Conservation (phyloP, 2,329 filamentous ascomycete genomes). For the Apiospora rasikravindrae region DNA sequence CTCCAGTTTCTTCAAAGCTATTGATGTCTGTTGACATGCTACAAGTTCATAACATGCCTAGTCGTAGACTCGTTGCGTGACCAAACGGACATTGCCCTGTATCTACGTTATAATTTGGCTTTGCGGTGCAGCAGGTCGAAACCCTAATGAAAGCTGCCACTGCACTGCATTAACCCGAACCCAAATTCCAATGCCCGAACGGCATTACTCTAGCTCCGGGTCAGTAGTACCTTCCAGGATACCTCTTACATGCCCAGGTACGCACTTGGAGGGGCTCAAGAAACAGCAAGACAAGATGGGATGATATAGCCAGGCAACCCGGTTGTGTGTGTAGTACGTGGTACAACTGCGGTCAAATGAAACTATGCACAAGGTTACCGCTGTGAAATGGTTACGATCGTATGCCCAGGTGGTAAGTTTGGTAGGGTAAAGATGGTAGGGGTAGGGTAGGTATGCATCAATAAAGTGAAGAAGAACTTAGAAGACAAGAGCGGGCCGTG, state of each 20-base stretch:
- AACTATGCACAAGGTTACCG: constrained; percentile 5
- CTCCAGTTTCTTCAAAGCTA: not conserved
- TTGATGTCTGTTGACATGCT: not conserved
- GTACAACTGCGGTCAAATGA: not conserved
- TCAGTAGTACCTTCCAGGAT: not conserved
- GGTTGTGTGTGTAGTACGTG: not conserved
- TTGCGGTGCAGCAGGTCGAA: constrained; percentile 5
- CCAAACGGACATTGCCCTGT: not conserved
- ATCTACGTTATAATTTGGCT: not conserved
- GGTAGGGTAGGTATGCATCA: not conserved
- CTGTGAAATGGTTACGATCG: not conserved
- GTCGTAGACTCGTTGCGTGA: not conserved
- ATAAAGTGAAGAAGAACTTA: not conserved
- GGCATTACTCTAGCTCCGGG: not conserved
- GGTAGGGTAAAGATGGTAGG: not conserved
- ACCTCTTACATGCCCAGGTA: not conserved
- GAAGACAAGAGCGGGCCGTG: not conserved
- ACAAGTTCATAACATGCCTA: not conserved
- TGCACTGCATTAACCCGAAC: constrained; percentile 6
- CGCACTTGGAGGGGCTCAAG: not conserved
- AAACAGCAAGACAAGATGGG: not conserved
- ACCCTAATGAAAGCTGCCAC: constrained; percentile 8
- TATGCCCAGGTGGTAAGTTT: not conserved
- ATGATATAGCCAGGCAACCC: not conserved
- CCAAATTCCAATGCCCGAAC: constrained; percentile 16